Evolutionary conservation across 345 rosid genomes (phyloP).

Genomic region (Hevea brasiliensis): DNA sequence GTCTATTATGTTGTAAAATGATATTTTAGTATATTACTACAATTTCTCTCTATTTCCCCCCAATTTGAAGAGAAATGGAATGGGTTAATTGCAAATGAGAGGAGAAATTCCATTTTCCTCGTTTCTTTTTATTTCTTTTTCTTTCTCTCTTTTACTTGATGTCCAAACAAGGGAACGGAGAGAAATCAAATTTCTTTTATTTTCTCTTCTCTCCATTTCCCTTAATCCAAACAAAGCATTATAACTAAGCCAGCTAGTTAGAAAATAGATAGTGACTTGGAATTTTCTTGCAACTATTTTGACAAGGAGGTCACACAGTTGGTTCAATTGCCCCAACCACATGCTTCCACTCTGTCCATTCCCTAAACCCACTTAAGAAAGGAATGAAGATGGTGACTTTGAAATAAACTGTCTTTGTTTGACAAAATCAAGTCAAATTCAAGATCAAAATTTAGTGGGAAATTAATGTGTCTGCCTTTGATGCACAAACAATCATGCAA

Average conservation of each 20-base stretch:
- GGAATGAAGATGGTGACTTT: not conserved
- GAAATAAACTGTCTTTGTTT: not conserved
- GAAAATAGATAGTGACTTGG: slow-evolving; percentile 6
- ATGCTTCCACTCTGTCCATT: slow-evolving; percentile 14
- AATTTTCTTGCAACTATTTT: slow-evolving; percentile 3
- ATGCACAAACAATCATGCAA: not conserved
- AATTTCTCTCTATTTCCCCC: too few species aligned
- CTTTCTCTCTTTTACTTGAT: too few species aligned
- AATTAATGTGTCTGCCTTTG: not conserved
- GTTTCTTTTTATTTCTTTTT: too few species aligned
- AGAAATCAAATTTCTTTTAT: too few species aligned
- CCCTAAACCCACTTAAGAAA: not conserved
- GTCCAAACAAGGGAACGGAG: too few species aligned
- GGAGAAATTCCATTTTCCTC: too few species aligned
- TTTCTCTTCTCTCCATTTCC: too few species aligned
- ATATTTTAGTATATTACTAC: too few species aligned
- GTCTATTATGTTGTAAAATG: too few species aligned
- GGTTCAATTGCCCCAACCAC: slow-evolving; percentile 17
- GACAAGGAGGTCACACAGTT: slow-evolving; percentile 15
- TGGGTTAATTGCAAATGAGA: too few species aligned
- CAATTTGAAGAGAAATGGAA: too few species aligned
- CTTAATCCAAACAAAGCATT: too few species aligned
- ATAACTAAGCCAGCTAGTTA: not conserved
- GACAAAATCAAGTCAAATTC: slow-evolving; percentile 5
- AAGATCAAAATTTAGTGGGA: not conserved